Percentiles rank a stretch among this genome's conserved stretches.
phyloP scores from a whole-genome alignment of 176 grass and related monocot genomes.

The Eremochloa ophiuroides region DNA sequence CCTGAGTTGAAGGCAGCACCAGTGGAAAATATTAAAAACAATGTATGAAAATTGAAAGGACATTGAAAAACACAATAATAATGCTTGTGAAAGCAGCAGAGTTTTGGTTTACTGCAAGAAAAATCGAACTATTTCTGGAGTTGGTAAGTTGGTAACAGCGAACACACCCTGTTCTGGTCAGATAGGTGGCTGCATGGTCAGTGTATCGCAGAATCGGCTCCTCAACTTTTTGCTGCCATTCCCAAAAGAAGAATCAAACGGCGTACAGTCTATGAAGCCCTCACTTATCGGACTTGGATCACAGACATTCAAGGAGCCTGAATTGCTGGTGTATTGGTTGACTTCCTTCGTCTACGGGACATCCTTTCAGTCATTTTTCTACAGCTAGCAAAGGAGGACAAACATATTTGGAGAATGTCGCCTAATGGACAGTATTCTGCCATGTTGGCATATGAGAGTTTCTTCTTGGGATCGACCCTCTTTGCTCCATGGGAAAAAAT shows the following conservation, averaged over 20 bases:
- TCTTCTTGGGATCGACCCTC: too few relatives aligned
- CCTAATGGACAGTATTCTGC: neutral
- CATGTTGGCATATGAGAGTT: neutral
- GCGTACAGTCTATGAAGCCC: neutral
- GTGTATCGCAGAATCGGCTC: neutral
- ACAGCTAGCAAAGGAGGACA: neutral
- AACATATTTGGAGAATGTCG: neutral
- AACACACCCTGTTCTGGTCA: too few relatives aligned
- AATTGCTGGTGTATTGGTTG: neutral
- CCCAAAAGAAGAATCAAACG: neutral
- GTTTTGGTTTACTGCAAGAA: neutral
- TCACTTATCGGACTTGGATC: neutral
- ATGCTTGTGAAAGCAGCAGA: neutral
- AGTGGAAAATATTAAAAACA: neutral
- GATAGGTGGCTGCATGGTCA: too few relatives aligned
- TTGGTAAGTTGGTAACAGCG: too few relatives aligned
- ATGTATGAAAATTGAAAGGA: neutral
- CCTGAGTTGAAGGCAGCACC: constrained; percentile 3
- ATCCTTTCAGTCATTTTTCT: neutral
- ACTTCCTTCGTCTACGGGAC: neutral
- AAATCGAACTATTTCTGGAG: neutral
- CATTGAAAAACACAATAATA: neutral
- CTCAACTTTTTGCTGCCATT: neutral
- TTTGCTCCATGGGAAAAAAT: too few relatives aligned
- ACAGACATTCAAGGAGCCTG: neutral